Percentiles rank a stretch among this genome's conserved stretches.
Conservation (phyloP, 2,329 filamentous ascomycete species). For the Bipolaris zeicola region DNA sequence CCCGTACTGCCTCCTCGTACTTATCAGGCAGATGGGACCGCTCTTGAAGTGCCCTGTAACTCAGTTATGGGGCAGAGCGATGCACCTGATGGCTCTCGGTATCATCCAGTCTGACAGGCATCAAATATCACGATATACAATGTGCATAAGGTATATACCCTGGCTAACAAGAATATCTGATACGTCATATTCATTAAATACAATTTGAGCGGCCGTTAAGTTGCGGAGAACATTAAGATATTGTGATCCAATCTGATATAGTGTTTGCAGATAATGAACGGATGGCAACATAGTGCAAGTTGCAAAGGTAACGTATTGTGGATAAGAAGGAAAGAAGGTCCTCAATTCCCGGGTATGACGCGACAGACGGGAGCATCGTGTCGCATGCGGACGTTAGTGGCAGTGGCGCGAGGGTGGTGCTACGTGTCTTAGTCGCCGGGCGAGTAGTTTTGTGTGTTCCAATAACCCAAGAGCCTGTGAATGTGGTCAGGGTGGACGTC, state of each 20-base stretch:
- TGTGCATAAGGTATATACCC: background rate
- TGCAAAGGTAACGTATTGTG: background rate
- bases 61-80: background rate
- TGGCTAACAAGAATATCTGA: background rate
- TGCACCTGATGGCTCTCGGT: background rate
- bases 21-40: background rate
- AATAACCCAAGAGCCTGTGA: constrained; percentile 13
- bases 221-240: background rate
- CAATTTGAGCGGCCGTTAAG: background rate
- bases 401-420: background rate
- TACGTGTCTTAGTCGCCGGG: background rate
- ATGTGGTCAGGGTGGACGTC: constrained; percentile 34
- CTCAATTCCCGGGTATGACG: background rate
- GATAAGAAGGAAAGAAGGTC: background rate
- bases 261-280: background rate
- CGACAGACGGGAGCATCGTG: background rate
- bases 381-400: background rate
- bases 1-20: too few species aligned
- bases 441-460: constrained; percentile 11
- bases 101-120: background rate
- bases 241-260: background rate
- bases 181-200: background rate
- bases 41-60: background rate
- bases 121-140: background rate
- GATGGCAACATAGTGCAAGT: background rate